Evolutionary conservation across 495 filamentous ascomycete species (phyloP).

Genomic region (Lasiosphaeria ovina): DNA sequence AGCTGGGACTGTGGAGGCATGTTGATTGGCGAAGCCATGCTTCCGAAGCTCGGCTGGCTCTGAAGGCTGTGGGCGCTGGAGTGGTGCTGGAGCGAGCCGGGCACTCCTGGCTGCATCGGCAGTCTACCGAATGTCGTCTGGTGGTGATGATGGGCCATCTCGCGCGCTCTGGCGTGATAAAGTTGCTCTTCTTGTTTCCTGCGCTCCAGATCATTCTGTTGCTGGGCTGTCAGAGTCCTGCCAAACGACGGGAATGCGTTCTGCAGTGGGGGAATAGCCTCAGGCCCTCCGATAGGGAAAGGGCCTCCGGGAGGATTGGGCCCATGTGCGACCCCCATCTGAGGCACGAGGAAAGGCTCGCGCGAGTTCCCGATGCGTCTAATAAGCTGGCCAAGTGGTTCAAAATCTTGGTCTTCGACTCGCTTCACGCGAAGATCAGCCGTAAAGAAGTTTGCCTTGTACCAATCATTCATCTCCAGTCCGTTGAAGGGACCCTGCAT

Average conservation of each 20-base stretch:
- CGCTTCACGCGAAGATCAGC: slow-evolving; percentile 92
- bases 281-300: slow-evolving; percentile 45
- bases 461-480: slow-evolving; percentile 99
- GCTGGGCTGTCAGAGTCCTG: slow-evolving; percentile 93
- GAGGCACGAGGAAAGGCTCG: slow-evolving; percentile 94
- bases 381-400: slow-evolving; percentile 93
- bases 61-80: slow-evolving; percentile 92
- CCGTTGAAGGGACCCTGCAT: slow-evolving; percentile 94
- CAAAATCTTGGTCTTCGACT: slow-evolving; percentile 86
- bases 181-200: slow-evolving; percentile 98
- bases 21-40: slow-evolving; percentile 80
- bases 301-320: slow-evolving; percentile 52
- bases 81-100: slow-evolving; percentile 79
- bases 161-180: slow-evolving; percentile 89
- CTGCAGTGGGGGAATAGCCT: slow-evolving; percentile 91
- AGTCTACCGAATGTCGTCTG: slow-evolving; percentile 63
- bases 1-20: slow-evolving; percentile 72
- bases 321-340: slow-evolving; percentile 90
- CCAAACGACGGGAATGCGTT: slow-evolving; percentile 94
- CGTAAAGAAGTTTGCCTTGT: slow-evolving; percentile 96
- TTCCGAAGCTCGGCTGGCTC: slow-evolving; percentile 91
- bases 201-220: slow-evolving; percentile 94
- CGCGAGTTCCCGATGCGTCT: slow-evolving; percentile 94
- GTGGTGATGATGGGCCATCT: slow-evolving; percentile 76
- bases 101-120: slow-evolving; percentile 65